These are phyloP conservation scores for Sistotremastrum niveocremeum DNA, from an alignment of 768 basidiomycete genomes.

Conservation along the genomic window DNA sequence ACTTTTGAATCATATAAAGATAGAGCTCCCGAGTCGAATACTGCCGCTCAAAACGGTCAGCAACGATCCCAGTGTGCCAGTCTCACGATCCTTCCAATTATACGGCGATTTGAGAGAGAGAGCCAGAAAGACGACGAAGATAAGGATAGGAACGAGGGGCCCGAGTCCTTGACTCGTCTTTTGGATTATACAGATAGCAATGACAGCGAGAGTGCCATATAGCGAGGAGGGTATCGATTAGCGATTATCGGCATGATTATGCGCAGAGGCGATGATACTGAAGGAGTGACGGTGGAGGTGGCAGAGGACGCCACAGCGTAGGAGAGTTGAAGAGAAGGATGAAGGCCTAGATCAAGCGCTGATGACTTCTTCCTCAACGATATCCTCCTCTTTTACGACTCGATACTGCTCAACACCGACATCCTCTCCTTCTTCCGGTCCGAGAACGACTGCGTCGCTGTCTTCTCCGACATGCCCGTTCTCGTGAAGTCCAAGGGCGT, in stretches of 20 bases:
- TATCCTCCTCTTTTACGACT: slow-evolving; percentile 1
- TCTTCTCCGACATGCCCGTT: neutral
- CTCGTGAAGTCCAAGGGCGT: too few species aligned
- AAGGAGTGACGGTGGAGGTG: neutral
- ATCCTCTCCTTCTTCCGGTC: neutral
- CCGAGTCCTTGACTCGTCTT: too few species aligned
- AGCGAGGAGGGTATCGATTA: slow-evolving; percentile 2
- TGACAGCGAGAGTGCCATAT: slow-evolving; percentile 1
- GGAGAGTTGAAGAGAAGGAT: neutral
- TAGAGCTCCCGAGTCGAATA: neutral
- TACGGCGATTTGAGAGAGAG: neutral
- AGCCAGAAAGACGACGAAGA: neutral
- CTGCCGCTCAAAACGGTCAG: slow-evolving; percentile 2
- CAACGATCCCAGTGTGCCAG: neutral
- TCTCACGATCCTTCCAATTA: neutral
- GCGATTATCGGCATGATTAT: neutral
- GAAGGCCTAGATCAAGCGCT: neutral
- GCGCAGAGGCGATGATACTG: neutral
- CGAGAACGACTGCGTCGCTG: slow-evolving; percentile 5
- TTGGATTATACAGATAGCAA: neutral
- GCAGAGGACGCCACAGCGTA: neutral
- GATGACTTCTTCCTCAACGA: neutral
- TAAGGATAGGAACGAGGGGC: neutral
- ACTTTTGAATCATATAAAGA: neutral
- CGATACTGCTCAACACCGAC: neutral